These are phyloP conservation scores for Diophrys sp. DNA, from an alignment of 73 alveolate species.

Conservation along the genomic window DNA sequence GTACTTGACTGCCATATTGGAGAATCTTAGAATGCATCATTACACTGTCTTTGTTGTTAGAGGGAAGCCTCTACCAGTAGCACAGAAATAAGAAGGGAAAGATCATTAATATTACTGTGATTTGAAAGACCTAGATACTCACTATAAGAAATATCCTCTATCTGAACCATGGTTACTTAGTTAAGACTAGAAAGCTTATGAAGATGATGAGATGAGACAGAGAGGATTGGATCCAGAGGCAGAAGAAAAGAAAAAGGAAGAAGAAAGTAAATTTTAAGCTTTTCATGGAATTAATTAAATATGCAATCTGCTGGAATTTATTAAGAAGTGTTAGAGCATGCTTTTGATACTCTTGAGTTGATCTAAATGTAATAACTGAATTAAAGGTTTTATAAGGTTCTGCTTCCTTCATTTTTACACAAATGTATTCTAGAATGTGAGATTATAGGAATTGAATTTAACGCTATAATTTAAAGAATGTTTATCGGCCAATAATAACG, in stretches of 20 bases:
- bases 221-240: background rate
- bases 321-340: too few relatives aligned
- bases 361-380: too few relatives aligned
- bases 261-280: background rate
- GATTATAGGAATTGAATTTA: too few relatives aligned
- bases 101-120: background rate
- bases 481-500: too few relatives aligned
- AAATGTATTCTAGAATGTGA: too few relatives aligned
- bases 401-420: too few relatives aligned
- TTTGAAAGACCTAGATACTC: background rate
- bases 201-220: background rate
- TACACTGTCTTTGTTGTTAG: constrained; percentile 83
- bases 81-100: constrained; percentile 18
- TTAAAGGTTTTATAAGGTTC: too few relatives aligned
- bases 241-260: too few relatives aligned
- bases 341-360: too few relatives aligned
- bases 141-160: background rate
- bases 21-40: constrained; percentile 76
- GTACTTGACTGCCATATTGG: constrained; percentile 82
- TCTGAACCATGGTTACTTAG: background rate
- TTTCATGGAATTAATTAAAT: too few relatives aligned
- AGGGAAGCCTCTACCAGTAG: constrained; percentile 53
- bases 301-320: too few relatives aligned
- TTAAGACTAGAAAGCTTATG: background rate
- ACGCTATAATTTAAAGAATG: too few relatives aligned